Evolutionary conservation across 345 rosid species (phyloP).

Genomic region (Pelargonium nanum): DNA sequence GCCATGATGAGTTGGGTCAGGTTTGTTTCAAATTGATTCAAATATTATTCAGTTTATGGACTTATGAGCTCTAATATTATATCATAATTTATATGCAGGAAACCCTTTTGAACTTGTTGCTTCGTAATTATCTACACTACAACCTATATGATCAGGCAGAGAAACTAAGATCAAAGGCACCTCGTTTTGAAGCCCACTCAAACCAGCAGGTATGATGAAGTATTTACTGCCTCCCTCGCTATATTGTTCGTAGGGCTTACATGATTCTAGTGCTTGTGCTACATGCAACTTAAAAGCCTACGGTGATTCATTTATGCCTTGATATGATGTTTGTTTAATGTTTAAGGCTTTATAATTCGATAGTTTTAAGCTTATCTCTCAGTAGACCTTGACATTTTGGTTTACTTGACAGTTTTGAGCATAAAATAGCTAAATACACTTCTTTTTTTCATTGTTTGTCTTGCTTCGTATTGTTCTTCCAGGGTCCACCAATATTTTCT

Average conservation of each 20-base stretch:
- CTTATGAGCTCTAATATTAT: constrained; percentile 11
- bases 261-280: neutral
- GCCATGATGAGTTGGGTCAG: constrained; percentile 87
- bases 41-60: constrained; percentile 1
- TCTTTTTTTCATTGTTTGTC: neutral
- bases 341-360: neutral
- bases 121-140: constrained; percentile 78
- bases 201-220: constrained; percentile 58
- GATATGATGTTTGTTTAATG: neutral
- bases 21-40: constrained; percentile 19
- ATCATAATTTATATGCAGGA: constrained; percentile 46
- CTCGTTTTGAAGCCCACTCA: constrained; percentile 85
- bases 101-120: constrained; percentile 71
- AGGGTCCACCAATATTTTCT: neutral
- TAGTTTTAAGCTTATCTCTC: neutral
- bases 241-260: neutral
- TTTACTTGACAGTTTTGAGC: too few species aligned
- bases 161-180: constrained; percentile 82
- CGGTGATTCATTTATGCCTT: neutral
- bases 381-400: too few species aligned
- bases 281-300: neutral
- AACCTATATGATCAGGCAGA: constrained; percentile 84
- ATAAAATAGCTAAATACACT: neutral
- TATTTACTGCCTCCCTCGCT: too few species aligned
- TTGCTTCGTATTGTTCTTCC: neutral